These are phyloP conservation scores for Colletotrichum trifolii DNA, from an alignment of 2,329 filamentous ascomycete species.

Conservation along the genomic window DNA sequence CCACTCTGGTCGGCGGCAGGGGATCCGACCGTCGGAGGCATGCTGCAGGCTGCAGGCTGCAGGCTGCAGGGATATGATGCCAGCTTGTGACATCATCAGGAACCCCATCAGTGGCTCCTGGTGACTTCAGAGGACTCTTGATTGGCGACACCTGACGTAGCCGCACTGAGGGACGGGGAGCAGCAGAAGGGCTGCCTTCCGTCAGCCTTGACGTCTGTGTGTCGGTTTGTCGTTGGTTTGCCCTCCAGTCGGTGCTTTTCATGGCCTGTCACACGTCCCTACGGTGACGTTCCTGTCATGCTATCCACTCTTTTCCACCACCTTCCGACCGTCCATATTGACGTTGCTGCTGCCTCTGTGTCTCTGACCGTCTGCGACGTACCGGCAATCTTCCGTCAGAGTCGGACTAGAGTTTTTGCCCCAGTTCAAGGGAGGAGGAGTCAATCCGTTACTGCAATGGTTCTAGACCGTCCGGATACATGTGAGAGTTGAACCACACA, in stretches of 20 bases:
- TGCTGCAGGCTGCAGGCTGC: background rate
- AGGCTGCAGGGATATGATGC: no score
- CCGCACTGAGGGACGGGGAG: no score
- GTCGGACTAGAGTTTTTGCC: slow-evolving; percentile 10
- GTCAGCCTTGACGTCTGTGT: slow-evolving; percentile 36
- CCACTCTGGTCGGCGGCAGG: background rate
- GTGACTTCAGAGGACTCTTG: slow-evolving; percentile 32
- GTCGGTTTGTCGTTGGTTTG: background rate
- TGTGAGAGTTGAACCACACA: slow-evolving; percentile 1
- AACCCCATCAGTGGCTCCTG: slow-evolving; percentile 27
- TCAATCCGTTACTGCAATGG: slow-evolving; percentile 25
- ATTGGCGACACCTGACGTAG: slow-evolving; percentile 33
- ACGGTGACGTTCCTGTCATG: slow-evolving; percentile 14
- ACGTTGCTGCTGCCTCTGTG: slow-evolving; percentile 7
- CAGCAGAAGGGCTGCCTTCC: slow-evolving; percentile 8
- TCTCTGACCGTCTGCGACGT: slow-evolving; percentile 7
- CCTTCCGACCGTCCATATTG: slow-evolving; percentile 2
- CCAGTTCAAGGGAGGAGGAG: slow-evolving; percentile 14
- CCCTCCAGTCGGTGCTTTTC: background rate
- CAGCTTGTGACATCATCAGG: slow-evolving; percentile 29
- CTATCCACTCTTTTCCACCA: background rate
- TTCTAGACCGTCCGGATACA: slow-evolving; percentile 10
- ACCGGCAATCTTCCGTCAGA: slow-evolving; percentile 27
- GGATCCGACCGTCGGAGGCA: slow-evolving; percentile 21
- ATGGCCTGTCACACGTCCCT: background rate